Base-by-base conservation (phyloP, 352 stramenopile species). In the Phytophthora pluvialis region DNA sequence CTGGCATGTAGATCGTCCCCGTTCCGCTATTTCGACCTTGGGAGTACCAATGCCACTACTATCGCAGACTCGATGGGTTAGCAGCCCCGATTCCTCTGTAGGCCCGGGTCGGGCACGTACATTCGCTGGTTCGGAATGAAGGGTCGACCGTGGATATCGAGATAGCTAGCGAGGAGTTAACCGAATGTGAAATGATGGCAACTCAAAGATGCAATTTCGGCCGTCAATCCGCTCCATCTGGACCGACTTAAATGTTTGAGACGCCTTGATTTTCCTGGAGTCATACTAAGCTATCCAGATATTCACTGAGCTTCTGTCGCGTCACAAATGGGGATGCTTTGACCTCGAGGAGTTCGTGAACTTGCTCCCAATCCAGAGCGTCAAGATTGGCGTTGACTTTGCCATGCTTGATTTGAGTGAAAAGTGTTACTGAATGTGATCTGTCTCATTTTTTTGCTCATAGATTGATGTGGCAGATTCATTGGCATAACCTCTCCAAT, bases 261-360 rank as follows among this genome's bases (percentile, higher is more conserved):
- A 21, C 6, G 44, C 21, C 5, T 50, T 50, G 13, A 50, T 26
- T 25, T 26, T 26, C 15, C 43, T 10, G 16, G 42, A 48, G 7
- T 48, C 42, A 48, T 9, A 48, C 42, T 50, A 25, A 26, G 13
- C 21, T 21, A 21, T 21, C 21, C 21, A 38, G 3, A 7, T 4
- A 5, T 50, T 5, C 44, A 50, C 16, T 50, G 44, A 28, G 31
- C n/a, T 52, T 52, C 45, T 29, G 28, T 52, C 15, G 44, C 25
- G n/a, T 26, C 28, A 16, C 45, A 52, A 28, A 39, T 11, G 15
- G 15, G 13, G 3, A 50, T 36, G 44, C 35, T 50, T 26, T 50
- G 21, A 18, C 12, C 21, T 25, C 26, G 44, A 35, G 4, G 21
- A 1, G 42, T 50, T 50, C 28, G 25, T 13, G 15, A 36, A 38